Evolutionary conservation across 2,329 filamentous ascomycete genomes (phyloP), one percentile per base, ranked within the genome.

Genomic region (Penicillium fuscoglaucum): DNA sequence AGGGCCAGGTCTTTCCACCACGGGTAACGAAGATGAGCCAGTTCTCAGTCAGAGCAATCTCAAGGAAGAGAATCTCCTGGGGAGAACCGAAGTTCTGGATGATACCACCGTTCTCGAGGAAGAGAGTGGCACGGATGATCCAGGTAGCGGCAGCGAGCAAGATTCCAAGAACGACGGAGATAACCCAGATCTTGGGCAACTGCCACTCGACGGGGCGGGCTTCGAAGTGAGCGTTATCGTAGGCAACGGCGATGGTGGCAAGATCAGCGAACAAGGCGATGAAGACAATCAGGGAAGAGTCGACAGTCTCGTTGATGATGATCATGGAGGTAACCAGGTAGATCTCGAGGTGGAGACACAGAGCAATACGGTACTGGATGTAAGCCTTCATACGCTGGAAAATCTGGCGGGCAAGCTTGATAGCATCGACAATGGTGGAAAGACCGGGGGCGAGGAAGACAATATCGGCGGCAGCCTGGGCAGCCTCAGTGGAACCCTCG

Each of bases 11-110:
- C 76, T 86, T 82, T 67, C 84, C 86, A 72, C 89, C 91, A 85
- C 91, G 91, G 70, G 91, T 96, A 79, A 96, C 93, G 84, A 96
- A 96, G 80, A 96, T 96, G 59, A 96, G 86, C 91, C 91, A 96
- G 83, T 96, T 96, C 85, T 96, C 91, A 69, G 91, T 93, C 61
- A 96, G 86, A 21, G 90, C 92, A 78, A 96, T 88, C 82, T 96
- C 87, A 43, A 96, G 87, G 88, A 96, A 96, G 75, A 96, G 82
- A 59, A 91, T 87, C 70, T 89, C 87, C 78, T 91, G 88, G 63
- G 90, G 83, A 68, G 85, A 86, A 73, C 88, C 89, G 70, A 84
- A 91, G 79, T 89, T 88, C 79, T 90, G 83, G 70, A 91, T 85
- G 69, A 91, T 81, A 81, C 89, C 89, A 72, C 89, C 89, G 74